These are phyloP conservation scores for Papiliotrema nemorosa DNA, from an alignment of 1,284 basidiomycete species.

Conservation along the genomic window DNA sequence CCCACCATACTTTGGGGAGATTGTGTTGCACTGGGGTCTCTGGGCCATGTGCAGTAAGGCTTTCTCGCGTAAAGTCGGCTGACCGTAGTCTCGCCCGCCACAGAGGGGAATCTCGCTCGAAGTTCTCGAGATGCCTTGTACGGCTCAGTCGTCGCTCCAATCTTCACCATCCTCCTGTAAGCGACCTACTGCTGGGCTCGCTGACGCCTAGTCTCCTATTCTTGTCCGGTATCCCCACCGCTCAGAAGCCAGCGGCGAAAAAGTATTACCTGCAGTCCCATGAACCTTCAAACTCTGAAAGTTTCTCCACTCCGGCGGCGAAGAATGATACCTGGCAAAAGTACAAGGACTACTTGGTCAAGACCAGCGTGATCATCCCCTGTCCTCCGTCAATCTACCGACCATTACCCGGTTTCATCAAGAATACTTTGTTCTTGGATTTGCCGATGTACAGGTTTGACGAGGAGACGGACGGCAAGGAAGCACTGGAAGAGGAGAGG, in stretches of 20 bases:
- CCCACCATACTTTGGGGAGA: slow-evolving; percentile 74
- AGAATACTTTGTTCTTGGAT: slow-evolving; percentile 62
- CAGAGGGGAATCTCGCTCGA: slow-evolving; percentile 51
- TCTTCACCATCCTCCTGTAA: slow-evolving; percentile 61
- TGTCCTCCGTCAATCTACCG: slow-evolving; percentile 61
- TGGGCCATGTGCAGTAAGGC: slow-evolving; percentile 57
- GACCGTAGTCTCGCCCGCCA: slow-evolving; percentile 55
- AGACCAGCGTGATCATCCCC: slow-evolving; percentile 65
- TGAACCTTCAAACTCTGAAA: slow-evolving; percentile 7
- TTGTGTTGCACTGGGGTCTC: slow-evolving; percentile 69
- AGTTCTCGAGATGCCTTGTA: slow-evolving; percentile 58
- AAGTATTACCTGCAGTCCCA: slow-evolving; percentile 62
- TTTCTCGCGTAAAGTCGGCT: background rate
- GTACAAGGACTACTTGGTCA: slow-evolving; percentile 59
- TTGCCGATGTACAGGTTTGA: slow-evolving; percentile 62
- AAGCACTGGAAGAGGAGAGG: slow-evolving; percentile 52
- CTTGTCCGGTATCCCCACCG: slow-evolving; percentile 65
- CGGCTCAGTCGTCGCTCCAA: slow-evolving; percentile 60
- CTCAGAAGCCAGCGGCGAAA: slow-evolving; percentile 67
- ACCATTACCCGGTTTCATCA: slow-evolving; percentile 57
- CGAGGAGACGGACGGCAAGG: slow-evolving; percentile 55
- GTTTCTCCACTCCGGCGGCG: background rate
- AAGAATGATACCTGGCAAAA: slow-evolving; percentile 52
- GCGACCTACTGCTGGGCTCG: slow-evolving; percentile 21
- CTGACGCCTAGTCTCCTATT: slow-evolving; percentile 57